phyloP scores from a whole-genome alignment of 2,329 filamentous ascomycete species.

The Delphinella strobiligena region DNA sequence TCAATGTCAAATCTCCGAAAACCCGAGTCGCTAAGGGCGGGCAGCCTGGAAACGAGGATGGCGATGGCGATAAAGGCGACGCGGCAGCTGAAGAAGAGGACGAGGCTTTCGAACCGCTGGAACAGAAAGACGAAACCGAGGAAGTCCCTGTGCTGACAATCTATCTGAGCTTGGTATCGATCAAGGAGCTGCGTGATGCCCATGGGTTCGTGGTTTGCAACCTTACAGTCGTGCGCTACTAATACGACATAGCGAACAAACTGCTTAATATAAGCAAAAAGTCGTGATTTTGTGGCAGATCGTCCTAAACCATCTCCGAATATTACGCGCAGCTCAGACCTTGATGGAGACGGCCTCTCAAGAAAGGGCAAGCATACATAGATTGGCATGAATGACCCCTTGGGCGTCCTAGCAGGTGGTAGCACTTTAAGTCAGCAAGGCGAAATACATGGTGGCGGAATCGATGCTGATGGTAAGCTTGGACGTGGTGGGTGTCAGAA shows the following conservation, averaged over 20 bases:
- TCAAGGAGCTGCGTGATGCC: constrained; percentile 44
- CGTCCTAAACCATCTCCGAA: too few relatives aligned
- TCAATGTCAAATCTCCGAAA: constrained; percentile 10
- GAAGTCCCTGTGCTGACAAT: constrained; percentile 46
- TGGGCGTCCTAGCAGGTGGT: too few relatives aligned
- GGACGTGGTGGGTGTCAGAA: too few relatives aligned
- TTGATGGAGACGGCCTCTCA: too few relatives aligned
- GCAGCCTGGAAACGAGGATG: constrained; percentile 7
- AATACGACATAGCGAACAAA: neutral
- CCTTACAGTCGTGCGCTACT: neutral
- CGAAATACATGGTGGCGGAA: too few relatives aligned
- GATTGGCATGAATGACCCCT: too few relatives aligned
- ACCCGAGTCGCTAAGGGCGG: neutral
- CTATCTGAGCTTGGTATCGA: constrained; percentile 42
- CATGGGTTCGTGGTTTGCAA: constrained; percentile 22
- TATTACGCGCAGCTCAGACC: too few relatives aligned
- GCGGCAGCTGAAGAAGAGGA: constrained; percentile 17
- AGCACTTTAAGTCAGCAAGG: too few relatives aligned
- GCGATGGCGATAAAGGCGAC: constrained; percentile 13
- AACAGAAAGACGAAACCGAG: constrained; percentile 35
- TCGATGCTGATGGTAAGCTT: too few relatives aligned
- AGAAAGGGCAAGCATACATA: too few relatives aligned
- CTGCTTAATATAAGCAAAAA: neutral
- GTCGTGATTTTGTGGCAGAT: neutral
- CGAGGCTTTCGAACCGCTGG: constrained; percentile 44